phyloP scores from a whole-genome alignment of 306 rosid genomes.

The Sesbania bispinosa region DNA sequence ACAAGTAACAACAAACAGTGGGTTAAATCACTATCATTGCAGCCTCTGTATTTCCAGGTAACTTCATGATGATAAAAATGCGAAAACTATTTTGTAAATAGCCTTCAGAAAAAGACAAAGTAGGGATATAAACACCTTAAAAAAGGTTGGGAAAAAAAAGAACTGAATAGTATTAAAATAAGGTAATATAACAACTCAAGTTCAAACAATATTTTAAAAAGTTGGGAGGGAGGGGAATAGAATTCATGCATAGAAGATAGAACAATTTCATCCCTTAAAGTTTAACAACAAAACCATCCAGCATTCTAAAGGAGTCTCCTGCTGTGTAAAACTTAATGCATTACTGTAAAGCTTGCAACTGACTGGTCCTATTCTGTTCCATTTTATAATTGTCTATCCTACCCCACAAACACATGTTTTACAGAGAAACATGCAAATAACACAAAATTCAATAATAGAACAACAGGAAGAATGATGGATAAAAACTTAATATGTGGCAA shows the following conservation, averaged over 20 bases:
- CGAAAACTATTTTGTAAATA: neutral
- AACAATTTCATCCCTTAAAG: neutral
- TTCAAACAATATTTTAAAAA: neutral
- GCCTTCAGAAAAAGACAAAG: neutral
- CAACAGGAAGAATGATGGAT: neutral
- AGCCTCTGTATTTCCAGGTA: neutral
- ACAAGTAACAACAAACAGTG: neutral
- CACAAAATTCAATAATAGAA: neutral
- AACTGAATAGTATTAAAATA: neutral
- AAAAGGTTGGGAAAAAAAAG: neutral
- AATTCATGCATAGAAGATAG: neutral
- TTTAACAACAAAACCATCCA: neutral
- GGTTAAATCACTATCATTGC: neutral
- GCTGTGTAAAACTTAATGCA: constrained; percentile 2
- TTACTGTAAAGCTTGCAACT: neutral
- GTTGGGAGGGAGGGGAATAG: too few species aligned
- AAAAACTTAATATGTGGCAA: neutral
- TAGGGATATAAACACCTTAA: neutral
- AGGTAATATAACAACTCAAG: neutral
- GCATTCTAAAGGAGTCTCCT: neutral
- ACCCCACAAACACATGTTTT: neutral
- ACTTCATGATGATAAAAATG: neutral
- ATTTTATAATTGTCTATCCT: neutral
- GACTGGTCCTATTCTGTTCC: neutral
- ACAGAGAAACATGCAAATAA: neutral